Evolutionary conservation across 2,329 filamentous ascomycete species (phyloP), one percentile per base, ranked within the genome.

Genomic region (Pseudocercospora vitis): DNA sequence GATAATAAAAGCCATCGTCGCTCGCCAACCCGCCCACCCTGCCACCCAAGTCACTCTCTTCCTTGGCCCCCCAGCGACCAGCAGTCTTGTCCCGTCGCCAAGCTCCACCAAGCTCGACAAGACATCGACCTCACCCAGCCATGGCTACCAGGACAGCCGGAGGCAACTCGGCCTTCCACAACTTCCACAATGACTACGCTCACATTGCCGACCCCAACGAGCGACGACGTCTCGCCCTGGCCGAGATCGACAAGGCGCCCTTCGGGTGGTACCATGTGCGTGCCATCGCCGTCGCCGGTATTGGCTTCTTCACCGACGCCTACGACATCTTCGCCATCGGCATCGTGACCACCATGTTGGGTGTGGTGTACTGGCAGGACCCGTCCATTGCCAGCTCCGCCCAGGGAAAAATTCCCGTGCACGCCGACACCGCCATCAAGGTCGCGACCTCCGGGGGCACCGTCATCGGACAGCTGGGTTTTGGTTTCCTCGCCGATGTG

Each of bases 241-340:
- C 87, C 31, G 86, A 91, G 72, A 86, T 92, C 63, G 88, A 92
- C 75, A 86, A 86, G 74, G 88, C 87, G 7, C 85, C 85, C 3
- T 91, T 92, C 57, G 86, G 88, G 66, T 92, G 88, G 88, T 89
- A 91, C 69, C 89, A 94, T 67, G 82, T 91, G 54, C 82, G 88
- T 33, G 86, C 88, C 53, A 81, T 88, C 50, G 74, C 88, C 7
- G 88, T 92, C 19, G 88, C 88, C 24, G 89, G 89, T 64, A 86
- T 92, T 57, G 89, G 89, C 63, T 94, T 95, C 82, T 94, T 94
- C 73, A 92, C 89, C 12, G 89, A 92, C 68, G 87, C 87, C 9
- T 92, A 91, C 73, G 68, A 71, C 53, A 89, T 91, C 74, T 94
- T 94, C 71, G 84, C 86, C 66, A 86, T 87, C 63, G 86, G 84